Base-by-base conservation (phyloP, 352 stramenopile genomes). In the Phytophthora meadii region DNA sequence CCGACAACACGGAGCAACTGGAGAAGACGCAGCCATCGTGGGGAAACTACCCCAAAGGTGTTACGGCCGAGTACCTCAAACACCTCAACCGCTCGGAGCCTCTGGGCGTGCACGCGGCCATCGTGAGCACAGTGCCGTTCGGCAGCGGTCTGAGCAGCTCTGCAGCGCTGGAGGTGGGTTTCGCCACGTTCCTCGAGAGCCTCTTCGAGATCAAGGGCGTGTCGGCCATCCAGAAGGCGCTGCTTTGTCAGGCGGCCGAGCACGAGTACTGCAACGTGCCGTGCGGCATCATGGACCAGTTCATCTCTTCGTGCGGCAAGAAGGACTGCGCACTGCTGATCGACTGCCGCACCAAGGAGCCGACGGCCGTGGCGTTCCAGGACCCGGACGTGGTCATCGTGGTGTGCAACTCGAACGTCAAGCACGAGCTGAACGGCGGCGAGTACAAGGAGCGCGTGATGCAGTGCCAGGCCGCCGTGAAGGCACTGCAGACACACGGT, bases 201-300 rank as follows among this genome's bases (percentile, higher is more conserved):
- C 57, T 98, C 14, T 89, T 97, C 47, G 72, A 77, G 24, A 54
- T 92, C 30, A 37, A 63, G 36, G 52, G 59, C 46, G 72, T 93
- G 17, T 81, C 76, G 17, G 49, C 80, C 61, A 81, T 79, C 61
- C 82, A 94, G 60, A 92, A 94, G 59, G 96, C 96, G 32, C 72
- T 98, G 48, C 84, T 95, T 55, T 98, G 94, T 68, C 95, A 98
- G 74, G 82, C 89, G 30, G 93, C 93, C n/a, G 97, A 99, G 79
- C 97, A 98, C 76, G 83, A 93, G 59, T 99, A 97, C 80, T 94
- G 91, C 67, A 79, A 93, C 69, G 93, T 95, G 56, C 95, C 95
- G 32, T 98, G 94, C 77, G 95, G 95, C 37, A 98, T 98, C 76
- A 98, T 98, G 95, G 96, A 98, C 84, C 94, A 98, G 81, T 98